Conservation (phyloP, 108 stramenopile species). For the Epipyxis sp. region DNA sequence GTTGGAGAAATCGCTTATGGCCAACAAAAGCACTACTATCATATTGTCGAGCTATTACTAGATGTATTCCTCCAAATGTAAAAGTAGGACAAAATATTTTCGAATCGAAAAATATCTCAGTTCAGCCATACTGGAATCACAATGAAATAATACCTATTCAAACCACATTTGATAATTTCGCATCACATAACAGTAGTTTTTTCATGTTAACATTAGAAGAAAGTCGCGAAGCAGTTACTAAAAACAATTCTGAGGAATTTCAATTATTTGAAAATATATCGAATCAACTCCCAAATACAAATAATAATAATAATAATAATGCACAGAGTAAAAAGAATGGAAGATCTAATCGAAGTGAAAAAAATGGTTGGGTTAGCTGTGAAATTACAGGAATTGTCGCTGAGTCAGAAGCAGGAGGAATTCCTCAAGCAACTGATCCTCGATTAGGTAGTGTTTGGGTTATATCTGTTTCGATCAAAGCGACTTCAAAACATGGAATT, state of each 20-base stretch:
- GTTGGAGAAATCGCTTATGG: not conserved
- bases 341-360: not conserved
- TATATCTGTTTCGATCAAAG: not conserved
- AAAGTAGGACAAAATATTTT: not conserved
- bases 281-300: not conserved
- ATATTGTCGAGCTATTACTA: not conserved
- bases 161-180: not conserved
- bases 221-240: slow-evolving; percentile 9
- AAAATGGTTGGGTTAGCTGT: slow-evolving; percentile 6
- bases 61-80: not conserved
- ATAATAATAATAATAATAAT: not conserved
- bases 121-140: not conserved
- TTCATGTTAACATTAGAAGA: slow-evolving; percentile 3
- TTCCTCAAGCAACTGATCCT: not conserved
- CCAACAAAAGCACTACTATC: not conserved
- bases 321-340: not conserved
- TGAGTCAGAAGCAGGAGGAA: not conserved
- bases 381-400: not conserved
- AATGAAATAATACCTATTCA: not conserved
- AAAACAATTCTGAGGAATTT: not conserved
- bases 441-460: slow-evolving; percentile 18
- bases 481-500: not conserved
- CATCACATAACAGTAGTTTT: not conserved
- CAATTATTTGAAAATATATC: not conserved
- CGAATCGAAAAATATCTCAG: not conserved